phyloP scores from a whole-genome alignment of 768 basidiomycete species.

The Kwoniella sp. region DNA sequence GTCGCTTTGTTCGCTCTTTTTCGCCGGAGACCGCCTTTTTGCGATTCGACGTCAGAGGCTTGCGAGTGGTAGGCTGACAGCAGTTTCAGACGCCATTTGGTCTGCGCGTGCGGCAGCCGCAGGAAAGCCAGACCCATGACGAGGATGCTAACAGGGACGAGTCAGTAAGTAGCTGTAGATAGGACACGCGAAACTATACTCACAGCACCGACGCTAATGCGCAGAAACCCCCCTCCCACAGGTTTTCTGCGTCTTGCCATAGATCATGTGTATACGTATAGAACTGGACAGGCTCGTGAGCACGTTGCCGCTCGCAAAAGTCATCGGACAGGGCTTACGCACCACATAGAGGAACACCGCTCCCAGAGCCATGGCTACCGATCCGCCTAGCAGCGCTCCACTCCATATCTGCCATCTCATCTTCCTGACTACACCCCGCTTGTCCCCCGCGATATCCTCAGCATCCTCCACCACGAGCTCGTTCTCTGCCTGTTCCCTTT shows the following conservation, averaged over 20 bases:
- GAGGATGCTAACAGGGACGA: too few relatives aligned
- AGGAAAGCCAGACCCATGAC: constrained; percentile 62
- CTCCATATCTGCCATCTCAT: constrained; percentile 56
- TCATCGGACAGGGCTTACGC: constrained; percentile 6
- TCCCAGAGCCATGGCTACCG: constrained; percentile 73
- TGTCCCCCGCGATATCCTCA: constrained; percentile 20
- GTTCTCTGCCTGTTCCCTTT: neutral
- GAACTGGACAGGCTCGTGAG: constrained; percentile 53
- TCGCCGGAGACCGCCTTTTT: neutral
- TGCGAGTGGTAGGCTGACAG: constrained; percentile 60
- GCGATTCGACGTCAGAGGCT: constrained; percentile 1
- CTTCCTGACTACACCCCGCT: constrained; percentile 11
- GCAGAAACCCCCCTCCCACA: constrained; percentile 75
- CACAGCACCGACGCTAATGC: constrained; percentile 31
- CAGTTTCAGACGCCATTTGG: constrained; percentile 86
- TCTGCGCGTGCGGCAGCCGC: constrained; percentile 81
- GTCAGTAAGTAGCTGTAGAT: neutral
- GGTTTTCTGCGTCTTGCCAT: constrained; percentile 73
- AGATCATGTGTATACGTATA: constrained; percentile 80
- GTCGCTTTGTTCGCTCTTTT: constrained; percentile 9
- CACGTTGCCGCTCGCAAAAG: neutral
- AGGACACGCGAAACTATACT: too few relatives aligned
- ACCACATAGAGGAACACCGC: constrained; percentile 76
- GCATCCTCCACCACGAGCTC: neutral
- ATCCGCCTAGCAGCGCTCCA: constrained; percentile 65